Evolutionary conservation across 179 eudicot genomes (phyloP), one percentile per base, ranked within the genome.

Genomic region (Vitellaria paradoxa): DNA sequence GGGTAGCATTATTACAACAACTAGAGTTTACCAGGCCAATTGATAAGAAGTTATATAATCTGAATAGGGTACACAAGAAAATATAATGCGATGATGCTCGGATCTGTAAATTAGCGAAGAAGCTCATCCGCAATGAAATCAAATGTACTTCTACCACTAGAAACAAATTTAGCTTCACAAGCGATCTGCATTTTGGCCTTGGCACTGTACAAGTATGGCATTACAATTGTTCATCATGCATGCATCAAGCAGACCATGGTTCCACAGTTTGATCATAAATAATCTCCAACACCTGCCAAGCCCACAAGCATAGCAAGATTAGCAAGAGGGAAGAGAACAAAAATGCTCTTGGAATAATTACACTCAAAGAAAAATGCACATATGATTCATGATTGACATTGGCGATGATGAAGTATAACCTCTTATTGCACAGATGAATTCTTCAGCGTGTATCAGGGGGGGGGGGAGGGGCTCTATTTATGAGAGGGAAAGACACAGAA

Each of bases 201-300:
- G 89, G 69, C 64, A 82, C 77, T 88, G 82, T 56, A 91, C 91
- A 13, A 95, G 87, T 65, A 90, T 88, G 49, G 83, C 3, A 77
- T 88, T 90, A 80, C 99, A 95, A 67, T 80, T 95, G 87, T 93
- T 90, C 84, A 95, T 89, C 26, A 89, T 69, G 70, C 93, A 92
- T 8, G 99, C 93, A 78, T 95, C 99, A 8, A 95, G 91, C 59
- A 95, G 85, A 60, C 97, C 95, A 62, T 90, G 99, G 72, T 95
- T 95, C 97, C 97, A 95, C 66, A 93, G 81, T 82, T 93, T 95
- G 53, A 93, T 82, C 99, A 95, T 89, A 76, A 93, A 90, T 63
- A 93, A 65, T 79, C 90, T 90, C 99, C 99, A 95, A 75, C 99
- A 95, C 97, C 99, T 95, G 87, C 69, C 42, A 72, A 70, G 45